Conservation (phyloP, 768 basidiomycete species). For the Asterophora lycoperdoides region DNA sequence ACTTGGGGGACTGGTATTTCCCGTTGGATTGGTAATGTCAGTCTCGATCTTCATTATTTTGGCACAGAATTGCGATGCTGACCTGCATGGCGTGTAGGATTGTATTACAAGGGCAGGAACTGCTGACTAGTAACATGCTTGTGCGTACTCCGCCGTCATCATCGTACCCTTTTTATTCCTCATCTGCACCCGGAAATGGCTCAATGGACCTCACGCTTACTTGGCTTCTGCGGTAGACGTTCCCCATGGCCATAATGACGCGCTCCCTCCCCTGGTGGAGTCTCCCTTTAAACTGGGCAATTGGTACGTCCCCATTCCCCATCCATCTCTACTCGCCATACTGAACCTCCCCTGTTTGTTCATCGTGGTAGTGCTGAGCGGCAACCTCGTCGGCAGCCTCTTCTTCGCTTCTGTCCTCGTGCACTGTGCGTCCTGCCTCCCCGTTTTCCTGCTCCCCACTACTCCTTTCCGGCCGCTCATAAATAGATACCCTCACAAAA, state of each 20-base stretch:
- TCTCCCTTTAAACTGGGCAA: constrained; percentile 61
- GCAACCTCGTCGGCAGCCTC: constrained; percentile 64
- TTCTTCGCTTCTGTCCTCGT: constrained; percentile 67
- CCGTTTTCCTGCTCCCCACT: background rate
- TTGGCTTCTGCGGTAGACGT: constrained; percentile 36
- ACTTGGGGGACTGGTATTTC: constrained; percentile 65
- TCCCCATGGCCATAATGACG: constrained; percentile 65
- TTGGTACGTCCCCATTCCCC: constrained; percentile 41
- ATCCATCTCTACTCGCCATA: background rate
- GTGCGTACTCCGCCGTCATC: constrained; percentile 24
- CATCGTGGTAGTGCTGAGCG: constrained; percentile 25
- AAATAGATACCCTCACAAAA: constrained; percentile 1
- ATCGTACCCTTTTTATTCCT: no score
- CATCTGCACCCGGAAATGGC: background rate
- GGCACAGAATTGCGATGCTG: background rate
- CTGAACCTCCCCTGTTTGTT: constrained; percentile 45
- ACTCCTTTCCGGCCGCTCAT: background rate
- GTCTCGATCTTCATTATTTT: constrained; percentile 7
- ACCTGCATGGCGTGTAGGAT: constrained; percentile 43
- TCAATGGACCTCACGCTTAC: background rate
- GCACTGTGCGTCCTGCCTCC: constrained; percentile 57
- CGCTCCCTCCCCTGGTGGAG: constrained; percentile 68
- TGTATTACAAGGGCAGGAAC: constrained; percentile 63
- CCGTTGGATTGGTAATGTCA: constrained; percentile 74
- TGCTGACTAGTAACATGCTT: constrained; percentile 77